Base-by-base conservation (phyloP, 2,329 filamentous ascomycete species). In the Xylariaceae sp. region DNA sequence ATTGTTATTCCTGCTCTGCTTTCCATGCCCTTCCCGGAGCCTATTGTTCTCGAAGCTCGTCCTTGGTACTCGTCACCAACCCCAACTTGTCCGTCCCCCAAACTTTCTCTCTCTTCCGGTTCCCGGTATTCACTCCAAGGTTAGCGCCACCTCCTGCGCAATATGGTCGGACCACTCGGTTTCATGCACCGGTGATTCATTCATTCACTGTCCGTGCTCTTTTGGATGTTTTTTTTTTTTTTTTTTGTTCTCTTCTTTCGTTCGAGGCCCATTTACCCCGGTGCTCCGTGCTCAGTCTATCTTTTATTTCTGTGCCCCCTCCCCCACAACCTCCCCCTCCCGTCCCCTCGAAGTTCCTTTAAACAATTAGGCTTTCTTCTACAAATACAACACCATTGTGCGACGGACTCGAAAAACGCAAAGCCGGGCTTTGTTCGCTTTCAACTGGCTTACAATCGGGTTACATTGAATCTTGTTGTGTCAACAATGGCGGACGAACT, bases 401-500 rank as follows among this genome's bases (percentile, higher is more conserved):
- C 19, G 11, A 31, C 41, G 31, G 45, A 19, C n/a, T 34, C 30
- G 35, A 41, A 35, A 11, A 35, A 11, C 47, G 35, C 35, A 11
- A 40, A 27, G 19, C 19, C 19, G 19, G 19, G 19, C 46, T 39
- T 37, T 11, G 32, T 8, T 34, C 31, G 32, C 35, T 50, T 27
- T 7, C 39, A 19, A 19, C n/a, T 27, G 19, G 50, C 19, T 31
- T 41, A 27, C 40, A 49, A 19, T 32, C 39, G 41, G 40, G 19
- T 58, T 37, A 34, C 35, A 29, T 48, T n/a, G 26, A 30, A 29
- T 12, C 47, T 39, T 51, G n/a, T 12, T 46, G 47, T 59, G 31
- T 34, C 26, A 53, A 34, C 30, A 19, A 61, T 54, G 55, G 32
- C 44, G 47, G 48, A 44, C 64, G 55, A 60, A 41, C 70, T 70